Evolutionary conservation across 2,329 filamentous ascomycete species (phyloP).

Genomic region (Chrysoporthe deuterocubensis): DNA sequence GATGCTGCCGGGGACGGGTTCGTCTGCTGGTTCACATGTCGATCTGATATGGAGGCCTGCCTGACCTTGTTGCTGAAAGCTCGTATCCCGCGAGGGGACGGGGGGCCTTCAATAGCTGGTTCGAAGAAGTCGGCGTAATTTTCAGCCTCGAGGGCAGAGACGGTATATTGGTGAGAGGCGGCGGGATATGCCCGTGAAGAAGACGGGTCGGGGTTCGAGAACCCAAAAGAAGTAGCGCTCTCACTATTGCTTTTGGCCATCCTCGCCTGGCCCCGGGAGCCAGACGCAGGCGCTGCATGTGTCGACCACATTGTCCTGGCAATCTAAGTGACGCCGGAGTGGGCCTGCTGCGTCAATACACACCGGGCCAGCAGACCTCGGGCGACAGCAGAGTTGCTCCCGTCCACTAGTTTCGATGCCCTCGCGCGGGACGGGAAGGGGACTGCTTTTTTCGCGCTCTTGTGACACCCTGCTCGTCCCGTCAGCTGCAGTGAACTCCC

Average conservation of each 20-base stretch:
- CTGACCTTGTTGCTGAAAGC: conserved; percentile 64
- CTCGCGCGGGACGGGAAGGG: conserved; percentile 26
- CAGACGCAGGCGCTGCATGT: conserved; percentile 20
- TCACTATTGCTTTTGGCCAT: conserved; percentile 26
- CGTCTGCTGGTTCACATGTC: conserved; percentile 51
- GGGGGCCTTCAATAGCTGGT: conserved; percentile 63
- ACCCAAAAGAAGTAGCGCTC: conserved; percentile 17
- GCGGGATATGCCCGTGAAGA: conserved; percentile 17
- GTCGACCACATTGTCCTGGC: conserved; percentile 25
- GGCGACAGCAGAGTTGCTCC: conserved; percentile 21
- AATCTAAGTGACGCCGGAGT: conserved; percentile 18
- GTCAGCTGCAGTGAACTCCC: conserved; percentile 23
- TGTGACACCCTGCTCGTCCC: conserved; percentile 25
- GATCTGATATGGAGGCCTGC: conserved; percentile 53
- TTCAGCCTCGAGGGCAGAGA: conserved; percentile 29
- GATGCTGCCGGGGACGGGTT: conserved; percentile 62
- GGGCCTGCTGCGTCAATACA: conserved; percentile 3
- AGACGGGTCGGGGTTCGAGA: conserved; percentile 11
- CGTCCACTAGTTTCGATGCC: conserved; percentile 27
- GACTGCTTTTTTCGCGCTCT: conserved; percentile 23
- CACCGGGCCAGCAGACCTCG: conserved; percentile 24
- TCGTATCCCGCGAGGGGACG: conserved; percentile 63
- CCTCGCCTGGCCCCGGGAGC: conserved; percentile 25
- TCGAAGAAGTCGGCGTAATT: conserved; percentile 53
- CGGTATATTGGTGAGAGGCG: conserved; percentile 22